Conservation (phyloP, 441 rosid species). For the Gossypium trilobum region DNA sequence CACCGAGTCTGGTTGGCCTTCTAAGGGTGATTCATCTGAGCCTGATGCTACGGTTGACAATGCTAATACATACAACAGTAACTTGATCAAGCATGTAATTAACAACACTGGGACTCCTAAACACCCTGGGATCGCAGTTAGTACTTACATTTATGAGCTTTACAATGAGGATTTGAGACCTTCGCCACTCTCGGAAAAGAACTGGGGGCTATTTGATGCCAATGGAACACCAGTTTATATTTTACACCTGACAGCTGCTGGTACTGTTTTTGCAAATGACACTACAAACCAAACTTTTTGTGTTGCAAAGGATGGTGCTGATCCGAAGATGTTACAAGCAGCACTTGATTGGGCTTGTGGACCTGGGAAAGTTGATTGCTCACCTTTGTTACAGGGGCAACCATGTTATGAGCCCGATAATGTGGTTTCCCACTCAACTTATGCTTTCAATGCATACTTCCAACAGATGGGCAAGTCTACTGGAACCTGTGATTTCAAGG, state of each 20-base stretch:
- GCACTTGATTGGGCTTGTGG: slow-evolving; percentile 98
- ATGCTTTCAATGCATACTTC: slow-evolving; percentile 80
- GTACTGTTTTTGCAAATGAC: slow-evolving; percentile 71
- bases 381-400: slow-evolving; percentile 61
- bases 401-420: slow-evolving; percentile 69
- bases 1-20: slow-evolving; percentile 89
- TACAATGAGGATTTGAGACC: slow-evolving; percentile 76
- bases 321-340: slow-evolving; percentile 80
- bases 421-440: slow-evolving; percentile 61
- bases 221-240: slow-evolving; percentile 57
- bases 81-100: slow-evolving; percentile 72
- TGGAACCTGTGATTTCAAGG: slow-evolving; percentile 87
- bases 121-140: slow-evolving; percentile 58
- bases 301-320: slow-evolving; percentile 58
- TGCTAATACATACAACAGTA: slow-evolving; percentile 83
- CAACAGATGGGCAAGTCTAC: slow-evolving; percentile 59
- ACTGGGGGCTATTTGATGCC: slow-evolving; percentile 83
- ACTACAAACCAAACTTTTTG: slow-evolving; percentile 91
- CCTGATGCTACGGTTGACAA: slow-evolving; percentile 63
- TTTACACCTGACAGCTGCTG: slow-evolving; percentile 69
- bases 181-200: slow-evolving; percentile 59
- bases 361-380: slow-evolving; percentile 80
- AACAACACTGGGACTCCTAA: slow-evolving; percentile 88
- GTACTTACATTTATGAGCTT: slow-evolving; percentile 82
- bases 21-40: slow-evolving; percentile 67